A percentile compares a stretch with the other conserved stretches of the same genome.
Conservation (phyloP, 352 stramenopile species). For the Phytopythium cucurbitacearum region DNA sequence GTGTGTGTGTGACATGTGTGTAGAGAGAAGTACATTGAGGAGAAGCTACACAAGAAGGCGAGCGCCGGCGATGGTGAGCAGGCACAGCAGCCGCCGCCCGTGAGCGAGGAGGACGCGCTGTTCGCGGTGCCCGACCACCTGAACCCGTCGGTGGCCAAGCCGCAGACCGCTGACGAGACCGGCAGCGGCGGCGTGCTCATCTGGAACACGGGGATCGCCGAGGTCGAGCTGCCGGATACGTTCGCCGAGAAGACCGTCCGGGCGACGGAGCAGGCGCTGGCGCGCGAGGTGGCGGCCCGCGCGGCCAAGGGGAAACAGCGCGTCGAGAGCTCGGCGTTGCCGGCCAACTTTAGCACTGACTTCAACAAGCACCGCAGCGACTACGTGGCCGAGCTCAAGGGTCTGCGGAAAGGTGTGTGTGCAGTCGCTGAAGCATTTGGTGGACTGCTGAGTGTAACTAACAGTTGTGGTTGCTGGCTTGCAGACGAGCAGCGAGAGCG, state of each 20-base stretch:
- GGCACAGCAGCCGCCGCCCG: slow-evolving; percentile 5
- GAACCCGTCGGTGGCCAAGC: slow-evolving; percentile 35
- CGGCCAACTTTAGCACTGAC: slow-evolving; percentile 72
- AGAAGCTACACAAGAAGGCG: slow-evolving; percentile 47
- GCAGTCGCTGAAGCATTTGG: neutral
- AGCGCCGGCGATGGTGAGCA: slow-evolving; percentile 6
- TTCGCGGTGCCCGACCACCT: slow-evolving; percentile 62
- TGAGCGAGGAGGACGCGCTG: slow-evolving; percentile 58
- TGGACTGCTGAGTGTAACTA: neutral
- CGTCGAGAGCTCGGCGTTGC: slow-evolving; percentile 48
- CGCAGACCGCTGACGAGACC: slow-evolving; percentile 18
- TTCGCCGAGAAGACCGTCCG: slow-evolving; percentile 49
- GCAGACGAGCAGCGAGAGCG: slow-evolving; percentile 67
- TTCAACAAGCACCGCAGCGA: slow-evolving; percentile 72
- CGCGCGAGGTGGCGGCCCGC: slow-evolving; percentile 17
- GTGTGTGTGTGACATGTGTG: neutral
- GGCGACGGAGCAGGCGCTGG: slow-evolving; percentile 46
- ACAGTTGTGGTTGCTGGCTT: slow-evolving; percentile 11
- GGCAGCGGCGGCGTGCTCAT: slow-evolving; percentile 58
- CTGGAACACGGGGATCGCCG: slow-evolving; percentile 74
- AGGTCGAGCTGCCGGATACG: slow-evolving; percentile 61
- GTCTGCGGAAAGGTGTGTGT: slow-evolving; percentile 43
- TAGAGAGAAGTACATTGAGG: slow-evolving; percentile 84
- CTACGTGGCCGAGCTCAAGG: slow-evolving; percentile 69
- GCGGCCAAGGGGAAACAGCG: slow-evolving; percentile 1